Percentiles rank a stretch among this genome's conserved stretches.
These are phyloP conservation scores for Lanmaoa pseudosensibilis DNA, from an alignment of 768 basidiomycete genomes.

Conservation along the genomic window DNA sequence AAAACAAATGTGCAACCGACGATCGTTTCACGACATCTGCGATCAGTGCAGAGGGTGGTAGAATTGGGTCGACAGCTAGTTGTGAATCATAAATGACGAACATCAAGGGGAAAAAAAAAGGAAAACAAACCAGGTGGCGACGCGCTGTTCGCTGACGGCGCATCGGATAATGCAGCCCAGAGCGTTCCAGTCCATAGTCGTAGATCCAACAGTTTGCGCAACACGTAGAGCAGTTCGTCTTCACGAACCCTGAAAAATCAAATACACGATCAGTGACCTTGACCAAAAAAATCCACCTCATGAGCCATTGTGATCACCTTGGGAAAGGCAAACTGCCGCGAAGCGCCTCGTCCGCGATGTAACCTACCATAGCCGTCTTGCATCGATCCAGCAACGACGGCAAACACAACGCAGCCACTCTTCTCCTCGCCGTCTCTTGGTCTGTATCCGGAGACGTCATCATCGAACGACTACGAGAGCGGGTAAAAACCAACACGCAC, in stretches of 20 bases:
- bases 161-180: constrained; percentile 72
- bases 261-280: not conserved
- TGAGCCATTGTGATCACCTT: constrained; percentile 46
- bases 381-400: constrained; percentile 79
- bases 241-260: constrained; percentile 63
- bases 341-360: constrained; percentile 80
- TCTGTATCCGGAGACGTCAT: constrained; percentile 42
- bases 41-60: constrained; percentile 55
- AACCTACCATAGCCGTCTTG: constrained; percentile 61
- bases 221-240: constrained; percentile 84
- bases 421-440: constrained; percentile 54
- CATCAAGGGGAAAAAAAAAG: not conserved
- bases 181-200: constrained; percentile 74
- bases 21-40: constrained; percentile 76
- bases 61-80: constrained; percentile 41
- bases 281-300: no score
- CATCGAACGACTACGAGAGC: not conserved
- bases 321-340: constrained; percentile 90
- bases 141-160: constrained; percentile 53
- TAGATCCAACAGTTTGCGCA: constrained; percentile 72
- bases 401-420: constrained; percentile 72
- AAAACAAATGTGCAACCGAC: constrained; percentile 80
- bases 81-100: not conserved
- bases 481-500: constrained; percentile 34
- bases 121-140: constrained; percentile 56